Base-by-base conservation (phyloP, 1,284 basidiomycete genomes). In the Athelia sp. region DNA sequence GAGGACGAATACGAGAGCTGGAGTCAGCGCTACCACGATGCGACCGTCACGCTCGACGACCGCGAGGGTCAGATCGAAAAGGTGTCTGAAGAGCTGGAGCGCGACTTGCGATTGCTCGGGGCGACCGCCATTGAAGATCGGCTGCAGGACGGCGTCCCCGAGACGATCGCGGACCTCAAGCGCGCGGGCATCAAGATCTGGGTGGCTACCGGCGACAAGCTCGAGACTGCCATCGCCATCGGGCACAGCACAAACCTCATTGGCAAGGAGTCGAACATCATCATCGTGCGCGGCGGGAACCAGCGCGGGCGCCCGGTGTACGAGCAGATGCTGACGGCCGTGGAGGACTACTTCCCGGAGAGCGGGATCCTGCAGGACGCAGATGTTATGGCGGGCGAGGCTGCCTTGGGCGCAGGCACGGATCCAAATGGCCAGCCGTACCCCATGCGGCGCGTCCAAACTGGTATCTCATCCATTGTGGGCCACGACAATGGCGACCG, bases 181-280 rank as follows among this genome's bases (percentile, higher is more conserved):
- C 78, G 85, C 18, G 97, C 97, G 0, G 97, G 97, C 0, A 98
- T 99, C 74, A 99, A 98, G 68, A 74, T 99, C 52, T 99, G 97
- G 97, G 96, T 99, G 18, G 90, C 93, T 4, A 99, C 97, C 0
- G 97, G 97, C 44, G 97, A 99, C 73, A 99, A 99, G 72, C 82
- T 99, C 36, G 96, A 99, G 70, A 99, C 96, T 32, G 96, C 97
- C 26, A 93, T 29, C 85, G 94, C 97, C 31, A 99, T 99, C 59
- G 96, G 95, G 3, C 93, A 97, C 69, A 96, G 91, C 50, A 98
- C 96, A 26, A 96, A 97, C 71, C 79, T 99, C 51, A 89, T 99
- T 43, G 83, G 84, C 1, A 74, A 76, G 34, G 90, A 98, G 48
- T 90, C 93, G 52, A 99, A 99, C 62, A 79, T 99, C 60, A 90